phyloP scores from a whole-genome alignment of 805 yeast species.

The Wickerhamomyces pijperi region DNA sequence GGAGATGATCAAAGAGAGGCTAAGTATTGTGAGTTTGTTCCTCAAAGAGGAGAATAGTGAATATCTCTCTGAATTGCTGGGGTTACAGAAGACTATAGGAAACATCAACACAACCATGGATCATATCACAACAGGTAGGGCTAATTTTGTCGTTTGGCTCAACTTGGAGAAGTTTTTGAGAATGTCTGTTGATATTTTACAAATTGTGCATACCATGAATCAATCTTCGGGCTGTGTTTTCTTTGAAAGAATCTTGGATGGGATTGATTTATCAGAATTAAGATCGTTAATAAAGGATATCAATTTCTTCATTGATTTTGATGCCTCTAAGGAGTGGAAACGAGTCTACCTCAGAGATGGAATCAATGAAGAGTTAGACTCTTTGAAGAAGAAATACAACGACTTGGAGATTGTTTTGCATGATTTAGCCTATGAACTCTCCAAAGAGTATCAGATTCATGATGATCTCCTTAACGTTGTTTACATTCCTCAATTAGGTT shows the following conservation, averaged over 20 bases:
- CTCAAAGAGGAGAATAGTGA: conserved; percentile 11
- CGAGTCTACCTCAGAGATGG: conserved; percentile 21
- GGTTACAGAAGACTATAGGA: conserved; percentile 16
- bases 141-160: conserved; percentile 20
- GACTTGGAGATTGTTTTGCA: conserved; percentile 21
- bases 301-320: conserved; percentile 25
- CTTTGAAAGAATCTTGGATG: conserved; percentile 8
- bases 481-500: conserved; percentile 37
- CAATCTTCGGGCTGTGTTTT: conserved; percentile 1
- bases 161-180: conserved; percentile 16
- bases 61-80: conserved; percentile 13
- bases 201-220: not conserved
- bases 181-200: conserved; percentile 10
- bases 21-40: conserved; percentile 18
- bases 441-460: conserved; percentile 2
- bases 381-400: conserved; percentile 9
- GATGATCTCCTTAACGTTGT: conserved; percentile 22
- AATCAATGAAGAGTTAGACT: conserved; percentile 17
- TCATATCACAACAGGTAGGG: conserved; percentile 17
- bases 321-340: conserved; percentile 20
- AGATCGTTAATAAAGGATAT: conserved; percentile 10
- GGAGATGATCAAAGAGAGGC: conserved; percentile 19
- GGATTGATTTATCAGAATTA: conserved; percentile 6
- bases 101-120: conserved; percentile 17
- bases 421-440: conserved; percentile 12